Base-by-base conservation (phyloP, 1,139 yeast genomes). In the Debaryomyces nepalensis region DNA sequence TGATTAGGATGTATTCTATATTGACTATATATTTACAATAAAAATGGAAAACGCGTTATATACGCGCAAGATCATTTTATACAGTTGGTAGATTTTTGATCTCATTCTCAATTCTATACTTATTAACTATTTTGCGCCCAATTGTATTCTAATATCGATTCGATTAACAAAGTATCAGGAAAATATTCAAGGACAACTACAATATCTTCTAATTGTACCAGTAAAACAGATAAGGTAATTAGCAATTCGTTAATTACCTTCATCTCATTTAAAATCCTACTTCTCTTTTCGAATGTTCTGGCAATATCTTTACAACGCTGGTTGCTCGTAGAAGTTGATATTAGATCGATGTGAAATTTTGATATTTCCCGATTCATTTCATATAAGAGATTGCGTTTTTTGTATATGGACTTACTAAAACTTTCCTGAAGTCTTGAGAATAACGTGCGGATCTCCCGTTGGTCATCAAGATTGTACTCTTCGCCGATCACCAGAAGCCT, bases 391-490 rank as follows among this genome's bases (percentile, higher is more conserved):
- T 19, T 24, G 14, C 29, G 33, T 30, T 34, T 45, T 26, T 41
- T 40, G 30, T 22, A 12, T 9, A 44, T 33, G 8, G 47, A 38
- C 19, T 33, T 36, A 10, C 20, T 22, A 11, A 49, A 34, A 30
- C 34, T 46, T 4, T 22, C 30, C 15, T 42, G 39, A 14, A 49
- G 36, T 26, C 42, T 43, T 5, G 34, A 26, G 26, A 49, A 43
- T 11, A 45, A 40, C 12, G n/a, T 6, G 10, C 34, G 20, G 23
- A 39, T 34, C 10, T 37, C 37, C n/a, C n/a, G 10, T 12, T 43
- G 30, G 19, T 34, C 37, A 9, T 21, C 27, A 16, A 33, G 15
- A n/a, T 26, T 35, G 21, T 42, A 44, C 12, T 31, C 41, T 27
- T 36, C 38, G 9, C 11, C 21, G 9, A 39, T 24, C 15, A 8